Conservation (phyloP, 169 alveolate genomes). For the Plasmodium blacklocki region DNA sequence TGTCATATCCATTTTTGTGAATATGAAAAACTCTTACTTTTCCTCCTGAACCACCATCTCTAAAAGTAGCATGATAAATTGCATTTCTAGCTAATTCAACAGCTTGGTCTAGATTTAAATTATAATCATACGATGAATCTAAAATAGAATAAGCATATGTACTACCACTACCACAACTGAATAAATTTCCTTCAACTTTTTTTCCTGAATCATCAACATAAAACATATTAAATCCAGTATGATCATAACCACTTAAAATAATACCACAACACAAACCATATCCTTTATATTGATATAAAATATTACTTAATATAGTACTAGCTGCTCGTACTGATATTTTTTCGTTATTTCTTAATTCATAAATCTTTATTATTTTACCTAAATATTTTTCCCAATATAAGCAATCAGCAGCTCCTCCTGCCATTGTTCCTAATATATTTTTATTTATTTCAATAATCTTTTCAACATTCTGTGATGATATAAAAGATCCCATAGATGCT, state of each 20-base stretch:
- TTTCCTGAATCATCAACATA: constrained; percentile 96
- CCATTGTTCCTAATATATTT: constrained; percentile 98
- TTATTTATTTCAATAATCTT: constrained; percentile 98
- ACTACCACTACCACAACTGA: constrained; percentile 98
- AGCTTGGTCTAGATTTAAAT: constrained; percentile 96
- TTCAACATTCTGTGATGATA: constrained; percentile 96
- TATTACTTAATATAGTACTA: constrained; percentile 95
- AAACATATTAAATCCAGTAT: constrained; percentile 93
- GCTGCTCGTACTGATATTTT: constrained; percentile 99
- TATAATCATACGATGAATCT: constrained; percentile 94
- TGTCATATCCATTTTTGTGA: constrained; percentile 94
- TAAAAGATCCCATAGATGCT: constrained; percentile 98
- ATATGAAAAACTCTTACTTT: constrained; percentile 97
- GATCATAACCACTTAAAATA: constrained; percentile 93
- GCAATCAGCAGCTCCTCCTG: constrained; percentile 99
- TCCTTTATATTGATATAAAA: constrained; percentile 95
- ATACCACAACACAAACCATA: constrained; percentile 99
- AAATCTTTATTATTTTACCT: constrained; percentile 94
- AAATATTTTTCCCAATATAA: constrained; percentile 97
- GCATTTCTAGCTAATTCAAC: constrained; percentile 98
- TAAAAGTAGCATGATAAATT: constrained; percentile 98
- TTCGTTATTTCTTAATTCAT: constrained; percentile 92
- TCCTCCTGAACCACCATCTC: constrained; percentile 99
- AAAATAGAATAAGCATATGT: constrained; percentile 99
- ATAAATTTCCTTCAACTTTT: constrained; percentile 91